A percentile compares a stretch with the other conserved stretches of the same genome.
phyloP scores from a whole-genome alignment of 495 filamentous ascomycete genomes.

The Xylaria curta region DNA sequence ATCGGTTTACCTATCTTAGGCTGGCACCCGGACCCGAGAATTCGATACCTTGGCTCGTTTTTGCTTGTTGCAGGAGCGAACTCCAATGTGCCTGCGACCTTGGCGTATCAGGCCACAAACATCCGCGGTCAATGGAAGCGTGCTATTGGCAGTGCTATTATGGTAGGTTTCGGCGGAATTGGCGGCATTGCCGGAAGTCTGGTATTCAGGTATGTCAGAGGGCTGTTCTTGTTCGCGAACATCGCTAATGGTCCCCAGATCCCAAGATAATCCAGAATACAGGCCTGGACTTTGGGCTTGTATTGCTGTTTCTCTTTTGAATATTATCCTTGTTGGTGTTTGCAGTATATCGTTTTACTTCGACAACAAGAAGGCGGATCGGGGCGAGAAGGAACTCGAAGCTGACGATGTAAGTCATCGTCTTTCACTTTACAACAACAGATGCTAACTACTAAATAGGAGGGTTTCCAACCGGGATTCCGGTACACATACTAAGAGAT shows the following conservation, averaged over 20 bases:
- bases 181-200: slow-evolving; percentile 65
- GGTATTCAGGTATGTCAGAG: slow-evolving; percentile 55
- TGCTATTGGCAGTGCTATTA: slow-evolving; percentile 63
- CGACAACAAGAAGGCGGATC: slow-evolving; percentile 50
- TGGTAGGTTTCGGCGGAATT: slow-evolving; percentile 62
- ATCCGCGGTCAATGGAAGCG: slow-evolving; percentile 72
- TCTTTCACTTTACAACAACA: neutral
- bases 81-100: slow-evolving; percentile 58
- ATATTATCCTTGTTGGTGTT: slow-evolving; percentile 44
- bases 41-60: slow-evolving; percentile 67
- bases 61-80: slow-evolving; percentile 62
- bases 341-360: slow-evolving; percentile 41
- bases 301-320: slow-evolving; percentile 46
- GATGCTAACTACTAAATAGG: slow-evolving; percentile 38
- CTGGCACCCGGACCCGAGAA: slow-evolving; percentile 55
- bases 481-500: slow-evolving; percentile 52
- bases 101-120: slow-evolving; percentile 68
- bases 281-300: slow-evolving; percentile 54
- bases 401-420: slow-evolving; percentile 43
- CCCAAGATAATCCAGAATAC: slow-evolving; percentile 44
- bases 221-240: neutral
- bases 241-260: slow-evolving; percentile 41
- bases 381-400: slow-evolving; percentile 54
- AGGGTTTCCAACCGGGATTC: slow-evolving; percentile 51
- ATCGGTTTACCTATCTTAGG: slow-evolving; percentile 38